Percentiles rank a stretch among this genome's conserved stretches.
These are phyloP conservation scores for Populus trichocarpa DNA, from an alignment of 441 rosid species.

Conservation along the genomic window DNA sequence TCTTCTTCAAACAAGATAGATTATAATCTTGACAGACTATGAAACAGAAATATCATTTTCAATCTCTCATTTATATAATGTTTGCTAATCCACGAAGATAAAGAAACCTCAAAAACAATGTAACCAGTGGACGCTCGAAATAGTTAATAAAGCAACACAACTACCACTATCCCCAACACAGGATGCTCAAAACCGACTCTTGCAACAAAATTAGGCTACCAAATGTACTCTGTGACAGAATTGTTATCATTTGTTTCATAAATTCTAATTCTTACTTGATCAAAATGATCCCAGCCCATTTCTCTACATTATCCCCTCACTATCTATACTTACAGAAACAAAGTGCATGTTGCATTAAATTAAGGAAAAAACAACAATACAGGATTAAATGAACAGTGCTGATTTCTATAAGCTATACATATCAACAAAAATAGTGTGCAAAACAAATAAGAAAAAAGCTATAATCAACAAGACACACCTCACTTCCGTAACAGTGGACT, in stretches of 20 bases:
- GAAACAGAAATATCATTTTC: slow-evolving; percentile 1
- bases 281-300: background rate
- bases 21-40: slow-evolving; percentile 18
- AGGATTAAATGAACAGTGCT: background rate
- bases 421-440: background rate
- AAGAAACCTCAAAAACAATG: background rate
- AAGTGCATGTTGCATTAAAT: background rate
- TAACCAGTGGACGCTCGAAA: background rate
- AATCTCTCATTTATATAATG: background rate
- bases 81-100: background rate
- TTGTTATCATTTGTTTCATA: background rate
- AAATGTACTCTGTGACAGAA: background rate
- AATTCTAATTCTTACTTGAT: background rate
- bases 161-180: too few species aligned
- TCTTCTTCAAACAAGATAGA: slow-evolving; percentile 20
- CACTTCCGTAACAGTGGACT: slow-evolving; percentile 88
- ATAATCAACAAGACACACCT: slow-evolving; percentile 49
- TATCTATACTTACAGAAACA: background rate
- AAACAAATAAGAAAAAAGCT: background rate
- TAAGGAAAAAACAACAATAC: background rate
- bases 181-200: background rate
- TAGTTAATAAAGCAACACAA: too few species aligned
- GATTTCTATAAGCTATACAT: background rate
- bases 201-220: background rate
- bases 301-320: background rate